Evolutionary conservation across 257 asterid genomes (phyloP).

Genomic region (Solanum chaucha): DNA sequence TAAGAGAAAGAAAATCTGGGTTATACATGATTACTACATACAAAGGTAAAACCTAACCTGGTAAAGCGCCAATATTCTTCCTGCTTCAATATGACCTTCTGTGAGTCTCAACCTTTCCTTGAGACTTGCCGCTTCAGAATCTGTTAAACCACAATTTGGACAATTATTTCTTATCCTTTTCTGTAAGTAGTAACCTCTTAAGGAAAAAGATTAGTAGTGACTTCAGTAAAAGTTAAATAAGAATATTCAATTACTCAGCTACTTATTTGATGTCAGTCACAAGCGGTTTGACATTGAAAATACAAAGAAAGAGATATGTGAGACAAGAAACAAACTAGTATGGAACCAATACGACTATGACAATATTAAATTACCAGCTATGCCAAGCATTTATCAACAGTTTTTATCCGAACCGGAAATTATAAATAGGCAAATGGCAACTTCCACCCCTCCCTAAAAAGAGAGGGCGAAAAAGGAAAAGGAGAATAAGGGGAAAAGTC

Average conservation of each 20-base stretch:
- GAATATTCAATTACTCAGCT: background rate
- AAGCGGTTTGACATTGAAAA: background rate
- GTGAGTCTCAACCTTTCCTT: slow-evolving; percentile 60
- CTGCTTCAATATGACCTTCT: slow-evolving; percentile 92
- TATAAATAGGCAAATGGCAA: background rate
- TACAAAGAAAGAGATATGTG: background rate
- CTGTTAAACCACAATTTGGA: slow-evolving; percentile 21
- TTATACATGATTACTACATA: background rate
- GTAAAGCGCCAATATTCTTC: slow-evolving; percentile 70
- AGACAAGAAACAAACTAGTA: background rate
- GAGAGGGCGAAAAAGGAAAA: background rate
- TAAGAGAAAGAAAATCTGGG: background rate
- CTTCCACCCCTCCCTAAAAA: background rate
- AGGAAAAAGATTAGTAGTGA: background rate
- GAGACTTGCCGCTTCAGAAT: slow-evolving; percentile 39
- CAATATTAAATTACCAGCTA: background rate
- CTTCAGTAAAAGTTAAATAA: background rate
- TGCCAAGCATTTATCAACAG: background rate
- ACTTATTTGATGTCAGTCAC: background rate
- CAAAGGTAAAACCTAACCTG: slow-evolving; percentile 39
- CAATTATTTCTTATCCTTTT: background rate
- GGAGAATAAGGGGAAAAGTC: background rate
- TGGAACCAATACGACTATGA: background rate
- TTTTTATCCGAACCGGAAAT: background rate
- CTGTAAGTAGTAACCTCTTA: background rate